Evolutionary conservation across 768 basidiomycete genomes (phyloP).

Genomic region (Infundibulicybe gibba): DNA sequence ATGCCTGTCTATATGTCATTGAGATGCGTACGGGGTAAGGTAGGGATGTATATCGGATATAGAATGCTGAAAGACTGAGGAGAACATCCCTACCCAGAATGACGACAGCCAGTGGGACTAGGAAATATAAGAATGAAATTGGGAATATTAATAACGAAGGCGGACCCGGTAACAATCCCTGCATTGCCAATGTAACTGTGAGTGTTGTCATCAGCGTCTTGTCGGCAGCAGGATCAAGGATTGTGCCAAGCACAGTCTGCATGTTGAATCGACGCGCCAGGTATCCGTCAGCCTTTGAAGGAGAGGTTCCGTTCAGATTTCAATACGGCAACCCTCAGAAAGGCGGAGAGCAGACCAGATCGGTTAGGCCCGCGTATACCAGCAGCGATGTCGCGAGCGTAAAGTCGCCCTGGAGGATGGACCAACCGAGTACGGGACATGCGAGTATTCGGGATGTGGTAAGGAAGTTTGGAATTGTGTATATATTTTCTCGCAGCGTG

Average conservation of each 20-base stretch:
- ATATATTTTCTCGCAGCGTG: slow-evolving; percentile 77
- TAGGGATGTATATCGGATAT: slow-evolving; percentile 87
- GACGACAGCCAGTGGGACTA: slow-evolving; percentile 82
- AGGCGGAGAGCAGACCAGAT: slow-evolving; percentile 59
- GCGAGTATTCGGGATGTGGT: slow-evolving; percentile 85
- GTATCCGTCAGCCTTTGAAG: slow-evolving; percentile 79
- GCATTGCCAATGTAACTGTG: slow-evolving; percentile 80
- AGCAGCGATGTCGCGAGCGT: slow-evolving; percentile 78
- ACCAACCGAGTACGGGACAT: slow-evolving; percentile 91
- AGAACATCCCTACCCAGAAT: slow-evolving; percentile 89
- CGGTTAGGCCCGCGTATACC: slow-evolving; percentile 89
- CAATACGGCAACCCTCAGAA: slow-evolving; percentile 6
- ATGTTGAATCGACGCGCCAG: slow-evolving; percentile 85
- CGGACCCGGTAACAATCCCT: slow-evolving; percentile 80
- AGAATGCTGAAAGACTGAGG: slow-evolving; percentile 86
- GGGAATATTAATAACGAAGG: slow-evolving; percentile 8
- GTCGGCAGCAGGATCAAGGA: slow-evolving; percentile 96
- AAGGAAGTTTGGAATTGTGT: slow-evolving; percentile 89
- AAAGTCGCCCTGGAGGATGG: slow-evolving; percentile 80
- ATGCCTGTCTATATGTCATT: not conserved
- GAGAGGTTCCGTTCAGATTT: slow-evolving; percentile 6
- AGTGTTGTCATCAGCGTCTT: slow-evolving; percentile 94
- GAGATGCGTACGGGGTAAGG: slow-evolving; percentile 70
- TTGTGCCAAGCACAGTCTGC: slow-evolving; percentile 90
- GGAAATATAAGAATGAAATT: slow-evolving; percentile 2